Evolutionary conservation across 768 basidiomycete genomes (phyloP).

Genomic region (Lentinula lateritia): DNA sequence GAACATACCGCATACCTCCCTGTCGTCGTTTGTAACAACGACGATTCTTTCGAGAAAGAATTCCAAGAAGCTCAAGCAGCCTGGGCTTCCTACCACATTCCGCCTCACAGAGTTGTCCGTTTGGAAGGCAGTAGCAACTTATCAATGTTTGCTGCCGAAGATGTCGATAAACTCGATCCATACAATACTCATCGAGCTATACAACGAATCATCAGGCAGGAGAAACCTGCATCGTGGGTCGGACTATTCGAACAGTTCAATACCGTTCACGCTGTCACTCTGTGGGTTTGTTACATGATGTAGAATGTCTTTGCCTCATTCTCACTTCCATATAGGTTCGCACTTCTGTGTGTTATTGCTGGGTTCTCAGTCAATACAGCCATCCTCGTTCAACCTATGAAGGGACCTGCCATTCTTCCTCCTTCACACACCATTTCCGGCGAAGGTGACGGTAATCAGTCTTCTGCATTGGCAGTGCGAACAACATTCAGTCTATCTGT

Average conservation of each 20-base stretch:
- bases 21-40: slow-evolving; percentile 30
- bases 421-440: neutral
- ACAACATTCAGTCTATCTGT: slow-evolving; percentile 1
- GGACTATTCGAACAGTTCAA: slow-evolving; percentile 34
- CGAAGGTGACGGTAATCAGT: neutral
- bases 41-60: slow-evolving; percentile 19
- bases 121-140: slow-evolving; percentile 27
- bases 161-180: slow-evolving; percentile 37
- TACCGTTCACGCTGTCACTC: slow-evolving; percentile 53
- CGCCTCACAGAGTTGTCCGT: slow-evolving; percentile 32
- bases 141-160: slow-evolving; percentile 41
- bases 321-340: slow-evolving; percentile 41
- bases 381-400: slow-evolving; percentile 22
- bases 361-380: slow-evolving; percentile 49
- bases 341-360: slow-evolving; percentile 63
- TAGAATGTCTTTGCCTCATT: slow-evolving; percentile 11
- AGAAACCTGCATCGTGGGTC: slow-evolving; percentile 20
- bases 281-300: slow-evolving; percentile 40
- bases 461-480: slow-evolving; percentile 1
- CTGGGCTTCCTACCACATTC: slow-evolving; percentile 40
- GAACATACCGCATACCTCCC: slow-evolving; percentile 54
- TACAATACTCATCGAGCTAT: slow-evolving; percentile 39
- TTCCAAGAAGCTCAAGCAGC: slow-evolving; percentile 29
- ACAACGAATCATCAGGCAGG: slow-evolving; percentile 32
- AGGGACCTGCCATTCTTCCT: neutral